Percentiles rank a stretch among this genome's conserved stretches.
Evolutionary conservation across 208 protist genomes (phyloP).

Genomic region (Leptomonas seymouri): DNA sequence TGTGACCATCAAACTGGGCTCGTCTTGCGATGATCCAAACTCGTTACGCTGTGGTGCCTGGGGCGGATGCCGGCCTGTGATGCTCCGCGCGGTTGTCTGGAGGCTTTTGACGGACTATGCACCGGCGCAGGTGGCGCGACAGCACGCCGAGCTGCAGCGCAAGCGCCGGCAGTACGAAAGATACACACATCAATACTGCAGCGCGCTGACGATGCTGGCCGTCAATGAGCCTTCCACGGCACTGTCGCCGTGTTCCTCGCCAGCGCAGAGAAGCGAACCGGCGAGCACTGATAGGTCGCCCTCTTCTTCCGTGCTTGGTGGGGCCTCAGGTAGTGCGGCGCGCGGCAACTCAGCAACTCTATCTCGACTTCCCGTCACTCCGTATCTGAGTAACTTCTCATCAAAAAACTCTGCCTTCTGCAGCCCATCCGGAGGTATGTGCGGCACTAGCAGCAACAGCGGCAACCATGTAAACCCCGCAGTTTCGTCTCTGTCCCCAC

Average conservation of each 20-base stretch:
- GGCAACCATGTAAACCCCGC: background rate
- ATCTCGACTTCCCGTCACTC: background rate
- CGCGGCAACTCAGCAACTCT: background rate
- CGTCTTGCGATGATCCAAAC: slow-evolving; percentile 45
- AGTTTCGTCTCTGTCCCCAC: slow-evolving; percentile 30
- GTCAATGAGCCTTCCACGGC: slow-evolving; percentile 1
- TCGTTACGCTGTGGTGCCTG: slow-evolving; percentile 57
- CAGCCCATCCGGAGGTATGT: background rate
- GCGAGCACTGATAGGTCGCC: background rate
- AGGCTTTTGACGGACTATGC: slow-evolving; percentile 62
- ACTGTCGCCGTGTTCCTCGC: background rate
- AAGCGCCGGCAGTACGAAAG: slow-evolving; percentile 70
- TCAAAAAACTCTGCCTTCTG: background rate
- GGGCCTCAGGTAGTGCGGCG: background rate
- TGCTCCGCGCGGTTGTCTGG: slow-evolving; percentile 65
- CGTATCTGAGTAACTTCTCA: background rate
- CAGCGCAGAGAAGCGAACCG: background rate
- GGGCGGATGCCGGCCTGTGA: slow-evolving; percentile 44
- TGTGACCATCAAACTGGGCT: slow-evolving; percentile 38
- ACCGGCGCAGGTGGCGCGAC: slow-evolving; percentile 35
- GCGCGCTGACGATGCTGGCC: slow-evolving; percentile 27
- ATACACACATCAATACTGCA: slow-evolving; percentile 58
- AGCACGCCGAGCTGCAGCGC: slow-evolving; percentile 55
- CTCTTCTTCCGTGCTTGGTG: background rate
- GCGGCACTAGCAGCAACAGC: slow-evolving; percentile 1